Percentiles rank a stretch among this genome's conserved stretches.
phyloP scores from a whole-genome alignment of 306 rosid genomes.

The Hippophae rhamnoides region DNA sequence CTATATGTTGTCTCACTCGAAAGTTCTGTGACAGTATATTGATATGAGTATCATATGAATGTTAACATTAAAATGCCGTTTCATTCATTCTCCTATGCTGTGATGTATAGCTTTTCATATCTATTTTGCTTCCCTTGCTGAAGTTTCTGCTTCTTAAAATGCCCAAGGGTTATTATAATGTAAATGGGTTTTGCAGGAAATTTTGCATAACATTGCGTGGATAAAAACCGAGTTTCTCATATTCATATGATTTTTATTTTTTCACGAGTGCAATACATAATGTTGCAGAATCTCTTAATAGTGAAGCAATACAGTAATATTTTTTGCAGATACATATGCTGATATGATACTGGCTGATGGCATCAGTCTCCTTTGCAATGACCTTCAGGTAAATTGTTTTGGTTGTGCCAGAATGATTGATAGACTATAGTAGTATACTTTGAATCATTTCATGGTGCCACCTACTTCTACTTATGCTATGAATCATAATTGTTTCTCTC shows the following conservation, averaged over 20 bases:
- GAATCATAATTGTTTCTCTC: neutral
- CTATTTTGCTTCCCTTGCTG: too few species aligned
- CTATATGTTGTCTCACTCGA: neutral
- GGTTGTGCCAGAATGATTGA: slow-evolving; percentile 12
- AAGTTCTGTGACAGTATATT: neutral
- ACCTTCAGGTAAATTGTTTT: slow-evolving; percentile 61
- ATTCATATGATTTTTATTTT: too few species aligned
- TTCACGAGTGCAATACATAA: neutral
- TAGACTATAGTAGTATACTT: slow-evolving; percentile 5
- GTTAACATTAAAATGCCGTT: too few species aligned
- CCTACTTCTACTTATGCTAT: slow-evolving; percentile 2
- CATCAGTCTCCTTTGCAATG: slow-evolving; percentile 82
- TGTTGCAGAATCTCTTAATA: slow-evolving; percentile 7
- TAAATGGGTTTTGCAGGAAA: too few species aligned
- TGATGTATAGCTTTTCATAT: too few species aligned
- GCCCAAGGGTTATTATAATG: too few species aligned
- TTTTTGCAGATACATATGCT: slow-evolving; percentile 53
- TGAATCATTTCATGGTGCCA: neutral
- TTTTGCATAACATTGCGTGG: too few species aligned
- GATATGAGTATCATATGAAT: neutral
- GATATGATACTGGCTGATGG: slow-evolving; percentile 96
- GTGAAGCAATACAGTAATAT: slow-evolving; percentile 16
- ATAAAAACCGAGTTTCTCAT: neutral
- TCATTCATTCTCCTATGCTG: too few species aligned
- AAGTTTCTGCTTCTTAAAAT: too few species aligned